Evolutionary conservation across 1,139 yeast genomes (phyloP), one percentile per base, ranked within the genome.

Genomic region (Saccharomyces pastorianus): DNA sequence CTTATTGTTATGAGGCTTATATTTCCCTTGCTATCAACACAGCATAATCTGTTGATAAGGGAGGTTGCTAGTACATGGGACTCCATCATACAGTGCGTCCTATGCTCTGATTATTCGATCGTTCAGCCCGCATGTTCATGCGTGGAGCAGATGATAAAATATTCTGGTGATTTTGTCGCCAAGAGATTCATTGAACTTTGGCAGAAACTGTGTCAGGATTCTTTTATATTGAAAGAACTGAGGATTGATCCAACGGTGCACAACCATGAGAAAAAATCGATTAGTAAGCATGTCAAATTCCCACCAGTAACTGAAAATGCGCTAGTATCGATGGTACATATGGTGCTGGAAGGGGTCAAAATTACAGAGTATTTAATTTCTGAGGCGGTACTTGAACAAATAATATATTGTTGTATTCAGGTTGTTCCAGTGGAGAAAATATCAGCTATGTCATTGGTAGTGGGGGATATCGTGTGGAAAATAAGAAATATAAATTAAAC

Each of bases 11-110:
- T 85, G 41, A 64, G 70, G 3, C 68, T 73, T 17, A 71, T 81
- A 0, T 71, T 85, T 38, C 89, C 91, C 0, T 65, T 88, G 41
- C 71, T 93, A 48, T 78, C 89, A 1, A 76, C 91, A 0, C 80
- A 84, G 57, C 76, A 79, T 54, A 73, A 76, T 11, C 75, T 80
- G 49, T 73, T 87, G 46, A 71, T 87, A 50, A 96, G 96, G 0
- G 68, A 84, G 1, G 74, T 87, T 2, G 85, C 95, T 1, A 74
- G 79, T 3, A 71, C 81, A 17, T 93, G 97, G 97, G 84, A 86
- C 2, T 69, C 75, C 6, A 69, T 80, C 0, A 70, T 76, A 0
- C 74, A 72, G 27, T 67, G 73, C 8, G 67, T 80, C 0, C 57
- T 73, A n/a, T 64, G 64, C n/a, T 56, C 62, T 1, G 81, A 78